Conservation (phyloP, 169 alveolate genomes). For the Cryptosporidium viatorum region DNA sequence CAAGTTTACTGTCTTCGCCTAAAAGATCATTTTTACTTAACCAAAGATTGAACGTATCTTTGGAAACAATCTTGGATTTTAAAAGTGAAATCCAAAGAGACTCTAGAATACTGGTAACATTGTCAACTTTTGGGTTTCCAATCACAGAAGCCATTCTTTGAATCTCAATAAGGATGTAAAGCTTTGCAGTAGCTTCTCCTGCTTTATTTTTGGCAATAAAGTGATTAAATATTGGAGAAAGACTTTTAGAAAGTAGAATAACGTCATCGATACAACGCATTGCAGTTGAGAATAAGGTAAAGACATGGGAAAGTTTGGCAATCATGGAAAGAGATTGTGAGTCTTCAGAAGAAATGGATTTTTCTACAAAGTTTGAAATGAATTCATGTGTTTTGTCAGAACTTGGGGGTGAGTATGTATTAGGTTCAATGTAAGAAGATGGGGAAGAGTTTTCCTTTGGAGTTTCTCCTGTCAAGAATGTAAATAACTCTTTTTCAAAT, state of each 20-base stretch:
- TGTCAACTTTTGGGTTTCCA: slow-evolving; percentile 61
- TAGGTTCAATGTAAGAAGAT: neutral
- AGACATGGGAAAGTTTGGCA: slow-evolving; percentile 45
- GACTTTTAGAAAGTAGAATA: slow-evolving; percentile 14
- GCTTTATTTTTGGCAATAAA: slow-evolving; percentile 21
- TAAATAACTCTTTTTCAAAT: slow-evolving; percentile 29
- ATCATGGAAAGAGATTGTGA: neutral
- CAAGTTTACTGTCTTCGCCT: slow-evolving; percentile 62
- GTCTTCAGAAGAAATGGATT: neutral
- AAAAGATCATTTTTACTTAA: slow-evolving; percentile 18
- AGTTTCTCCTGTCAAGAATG: slow-evolving; percentile 4
- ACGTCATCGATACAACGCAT: slow-evolving; percentile 32
- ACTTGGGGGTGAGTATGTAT: slow-evolving; percentile 32
- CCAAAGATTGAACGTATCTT: slow-evolving; percentile 41
- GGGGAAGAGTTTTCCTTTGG: slow-evolving; percentile 47
- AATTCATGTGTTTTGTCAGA: neutral
- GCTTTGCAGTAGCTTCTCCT: slow-evolving; percentile 38
- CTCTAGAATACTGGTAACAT: slow-evolving; percentile 42
- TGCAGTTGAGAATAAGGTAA: slow-evolving; percentile 15
- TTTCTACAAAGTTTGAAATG: slow-evolving; percentile 7
- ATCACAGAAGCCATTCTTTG: slow-evolving; percentile 59
- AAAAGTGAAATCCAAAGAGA: slow-evolving; percentile 55
- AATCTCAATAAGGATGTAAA: slow-evolving; percentile 48
- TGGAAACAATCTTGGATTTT: slow-evolving; percentile 6
- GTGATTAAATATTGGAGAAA: slow-evolving; percentile 14